phyloP scores from a whole-genome alignment of 2,329 filamentous ascomycete species.

The Fusarium transvaalense region DNA sequence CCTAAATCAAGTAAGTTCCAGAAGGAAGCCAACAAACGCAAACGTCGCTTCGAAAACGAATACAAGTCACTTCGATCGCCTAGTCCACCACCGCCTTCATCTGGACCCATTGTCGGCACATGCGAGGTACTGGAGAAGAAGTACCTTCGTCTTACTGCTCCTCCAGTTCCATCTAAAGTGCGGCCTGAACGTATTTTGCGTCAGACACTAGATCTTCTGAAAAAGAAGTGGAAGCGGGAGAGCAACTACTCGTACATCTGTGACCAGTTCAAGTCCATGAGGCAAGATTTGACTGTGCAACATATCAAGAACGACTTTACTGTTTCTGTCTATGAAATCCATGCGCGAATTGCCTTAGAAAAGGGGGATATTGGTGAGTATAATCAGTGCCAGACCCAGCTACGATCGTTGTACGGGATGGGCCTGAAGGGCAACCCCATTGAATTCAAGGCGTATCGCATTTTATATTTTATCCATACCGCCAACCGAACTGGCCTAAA shows the following conservation, averaged over 20 bases:
- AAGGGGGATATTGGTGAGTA: slow-evolving; percentile 99
- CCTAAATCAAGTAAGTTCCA: slow-evolving; percentile 86
- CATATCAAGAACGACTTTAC: slow-evolving; percentile 98
- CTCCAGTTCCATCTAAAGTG: slow-evolving; percentile 88
- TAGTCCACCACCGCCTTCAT: slow-evolving; percentile 67
- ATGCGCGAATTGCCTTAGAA: slow-evolving; percentile 96
- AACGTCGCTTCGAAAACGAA: slow-evolving; percentile 83
- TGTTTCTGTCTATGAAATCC: slow-evolving; percentile 95
- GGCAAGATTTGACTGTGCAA: slow-evolving; percentile 97
- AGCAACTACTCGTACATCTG: slow-evolving; percentile 98
- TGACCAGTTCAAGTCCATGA: slow-evolving; percentile 98
- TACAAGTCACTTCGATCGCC: slow-evolving; percentile 70
- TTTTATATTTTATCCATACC: slow-evolving; percentile 99
- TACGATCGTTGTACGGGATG: slow-evolving; percentile 89
- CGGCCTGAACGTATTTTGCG: slow-evolving; percentile 84
- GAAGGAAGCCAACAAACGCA: slow-evolving; percentile 90
- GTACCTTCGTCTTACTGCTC: slow-evolving; percentile 92
- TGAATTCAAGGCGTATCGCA: slow-evolving; percentile 99
- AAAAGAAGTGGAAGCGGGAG: slow-evolving; percentile 94
- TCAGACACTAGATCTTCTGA: slow-evolving; percentile 87
- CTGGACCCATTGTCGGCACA: slow-evolving; percentile 85
- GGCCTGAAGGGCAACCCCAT: slow-evolving; percentile 88
- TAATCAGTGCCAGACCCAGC: slow-evolving; percentile 99
- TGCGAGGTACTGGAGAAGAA: slow-evolving; percentile 89
- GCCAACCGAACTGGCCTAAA: slow-evolving; percentile 98